These are phyloP conservation scores for Aspergillus campestris DNA, from an alignment of 495 filamentous ascomycete species.

Conservation along the genomic window DNA sequence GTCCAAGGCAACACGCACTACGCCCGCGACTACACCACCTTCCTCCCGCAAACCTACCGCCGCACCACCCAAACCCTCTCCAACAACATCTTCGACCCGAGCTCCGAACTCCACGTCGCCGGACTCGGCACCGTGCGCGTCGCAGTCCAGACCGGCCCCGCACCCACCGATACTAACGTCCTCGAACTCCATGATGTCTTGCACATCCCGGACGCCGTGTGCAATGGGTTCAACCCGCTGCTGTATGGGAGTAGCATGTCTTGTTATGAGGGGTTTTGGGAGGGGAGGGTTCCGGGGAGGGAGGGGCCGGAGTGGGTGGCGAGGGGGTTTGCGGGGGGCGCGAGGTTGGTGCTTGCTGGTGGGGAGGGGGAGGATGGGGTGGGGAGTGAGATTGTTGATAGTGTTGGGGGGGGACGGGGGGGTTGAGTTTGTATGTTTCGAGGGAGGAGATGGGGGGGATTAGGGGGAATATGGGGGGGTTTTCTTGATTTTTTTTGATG, in stretches of 20 bases:
- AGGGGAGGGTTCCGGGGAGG: constrained; percentile 11
- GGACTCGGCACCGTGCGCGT: constrained; percentile 20
- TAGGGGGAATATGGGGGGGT: background rate
- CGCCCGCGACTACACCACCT: constrained; percentile 18
- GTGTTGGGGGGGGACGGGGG: too few relatives aligned
- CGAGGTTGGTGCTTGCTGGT: constrained; percentile 13
- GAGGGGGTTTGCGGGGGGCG: constrained; percentile 10
- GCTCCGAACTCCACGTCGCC: constrained; percentile 16
- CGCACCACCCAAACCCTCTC: constrained; percentile 7
- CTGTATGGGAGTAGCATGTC: constrained; percentile 19
- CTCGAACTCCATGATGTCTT: constrained; percentile 21
- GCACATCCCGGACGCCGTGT: constrained; percentile 22
- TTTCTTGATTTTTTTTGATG: background rate
- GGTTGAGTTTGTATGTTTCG: constrained; percentile 21
- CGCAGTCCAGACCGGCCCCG: constrained; percentile 1
- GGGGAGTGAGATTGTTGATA: constrained; percentile 18
- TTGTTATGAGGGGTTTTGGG: constrained; percentile 12
- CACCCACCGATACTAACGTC: background rate
- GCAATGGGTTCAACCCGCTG: constrained; percentile 23
- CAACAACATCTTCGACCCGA: constrained; percentile 18
- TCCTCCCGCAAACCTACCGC: constrained; percentile 14
- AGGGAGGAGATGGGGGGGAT: constrained; percentile 10
- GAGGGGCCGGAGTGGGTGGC: constrained; percentile 13
- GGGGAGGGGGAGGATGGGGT: constrained; percentile 3
- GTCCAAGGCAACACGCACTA: constrained; percentile 23